Conservation (phyloP, 2,329 filamentous ascomycete genomes). For the Aureobasidium subglaciale region DNA sequence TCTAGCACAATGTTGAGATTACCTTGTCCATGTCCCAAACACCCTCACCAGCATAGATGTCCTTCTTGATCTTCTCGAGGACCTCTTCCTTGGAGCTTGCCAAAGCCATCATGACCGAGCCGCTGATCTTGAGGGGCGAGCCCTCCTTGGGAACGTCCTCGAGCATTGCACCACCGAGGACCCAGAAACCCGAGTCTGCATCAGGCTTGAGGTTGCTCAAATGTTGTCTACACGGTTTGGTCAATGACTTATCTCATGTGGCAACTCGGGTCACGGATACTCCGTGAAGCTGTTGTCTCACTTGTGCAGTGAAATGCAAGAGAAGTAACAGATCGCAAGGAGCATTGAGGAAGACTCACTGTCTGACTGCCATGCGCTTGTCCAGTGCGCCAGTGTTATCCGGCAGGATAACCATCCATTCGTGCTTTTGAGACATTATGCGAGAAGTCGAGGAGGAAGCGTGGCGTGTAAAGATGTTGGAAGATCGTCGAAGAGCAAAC, state of each 20-base stretch:
- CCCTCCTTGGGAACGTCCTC: slow-evolving; percentile 57
- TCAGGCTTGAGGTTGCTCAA: slow-evolving; percentile 49
- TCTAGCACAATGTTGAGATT: too few species aligned
- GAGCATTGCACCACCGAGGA: slow-evolving; percentile 64
- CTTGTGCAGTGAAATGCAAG: too few species aligned
- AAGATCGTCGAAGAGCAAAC: not conserved
- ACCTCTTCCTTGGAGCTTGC: slow-evolving; percentile 66
- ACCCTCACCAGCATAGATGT: slow-evolving; percentile 63
- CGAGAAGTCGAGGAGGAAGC: slow-evolving; percentile 17
- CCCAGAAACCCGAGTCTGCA: slow-evolving; percentile 50
- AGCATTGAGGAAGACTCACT: slow-evolving; percentile 29
- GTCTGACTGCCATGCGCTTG: slow-evolving; percentile 37
- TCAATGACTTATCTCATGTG: not conserved
- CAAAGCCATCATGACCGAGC: slow-evolving; percentile 61
- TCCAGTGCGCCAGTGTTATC: slow-evolving; percentile 37
- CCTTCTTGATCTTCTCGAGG: slow-evolving; percentile 56
- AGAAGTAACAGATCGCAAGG: too few species aligned
- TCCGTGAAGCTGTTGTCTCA: too few species aligned
- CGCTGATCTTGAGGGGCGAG: slow-evolving; percentile 62
- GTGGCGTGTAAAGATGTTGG: not conserved
- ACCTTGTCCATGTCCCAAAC: slow-evolving; percentile 66
- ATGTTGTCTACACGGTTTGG: slow-evolving; percentile 36
- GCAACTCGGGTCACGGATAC: too few species aligned
- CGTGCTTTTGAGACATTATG: slow-evolving; percentile 31
- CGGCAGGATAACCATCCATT: slow-evolving; percentile 47